These are phyloP conservation scores for Bruguiera gymnorhiza DNA, from an alignment of 345 rosid genomes.

Conservation along the genomic window DNA sequence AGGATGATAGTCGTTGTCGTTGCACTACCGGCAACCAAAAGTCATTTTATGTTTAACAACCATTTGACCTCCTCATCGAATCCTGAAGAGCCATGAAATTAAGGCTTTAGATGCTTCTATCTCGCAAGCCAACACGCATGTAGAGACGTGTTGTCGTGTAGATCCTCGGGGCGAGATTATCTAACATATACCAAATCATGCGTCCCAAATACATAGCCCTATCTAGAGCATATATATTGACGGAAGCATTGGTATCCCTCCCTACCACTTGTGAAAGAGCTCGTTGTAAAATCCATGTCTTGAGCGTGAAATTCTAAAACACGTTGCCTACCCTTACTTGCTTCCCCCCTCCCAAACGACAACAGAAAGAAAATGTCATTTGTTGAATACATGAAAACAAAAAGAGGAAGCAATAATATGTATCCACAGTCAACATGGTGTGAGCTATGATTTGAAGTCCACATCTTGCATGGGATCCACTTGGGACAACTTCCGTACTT, in stretches of 20 bases:
- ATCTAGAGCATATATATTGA: neutral
- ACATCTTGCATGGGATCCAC: slow-evolving; percentile 27
- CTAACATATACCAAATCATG: neutral
- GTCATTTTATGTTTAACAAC: slow-evolving; percentile 25
- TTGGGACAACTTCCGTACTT: neutral
- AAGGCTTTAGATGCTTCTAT: slow-evolving; percentile 13
- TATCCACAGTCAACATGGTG: neutral
- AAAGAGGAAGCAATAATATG: neutral
- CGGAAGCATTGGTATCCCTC: no score
- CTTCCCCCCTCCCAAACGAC: no score
- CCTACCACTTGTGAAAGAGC: neutral
- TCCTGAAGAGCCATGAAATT: neutral
- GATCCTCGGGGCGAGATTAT: neutral
- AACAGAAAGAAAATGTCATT: neutral
- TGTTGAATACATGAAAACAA: neutral
- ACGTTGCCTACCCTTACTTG: no score
- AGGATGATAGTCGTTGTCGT: slow-evolving; percentile 11
- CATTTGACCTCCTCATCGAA: slow-evolving; percentile 1
- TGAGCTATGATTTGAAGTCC: neutral
- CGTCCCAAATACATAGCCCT: neutral
- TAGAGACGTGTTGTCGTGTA: neutral
- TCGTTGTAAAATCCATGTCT: slow-evolving; percentile 13
- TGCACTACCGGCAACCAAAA: slow-evolving; percentile 18
- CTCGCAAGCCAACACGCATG: slow-evolving; percentile 22
- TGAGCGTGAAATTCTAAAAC: neutral